These are phyloP conservation scores for Tulasnella sp. DNA, from an alignment of 768 basidiomycete genomes.

Conservation along the genomic window DNA sequence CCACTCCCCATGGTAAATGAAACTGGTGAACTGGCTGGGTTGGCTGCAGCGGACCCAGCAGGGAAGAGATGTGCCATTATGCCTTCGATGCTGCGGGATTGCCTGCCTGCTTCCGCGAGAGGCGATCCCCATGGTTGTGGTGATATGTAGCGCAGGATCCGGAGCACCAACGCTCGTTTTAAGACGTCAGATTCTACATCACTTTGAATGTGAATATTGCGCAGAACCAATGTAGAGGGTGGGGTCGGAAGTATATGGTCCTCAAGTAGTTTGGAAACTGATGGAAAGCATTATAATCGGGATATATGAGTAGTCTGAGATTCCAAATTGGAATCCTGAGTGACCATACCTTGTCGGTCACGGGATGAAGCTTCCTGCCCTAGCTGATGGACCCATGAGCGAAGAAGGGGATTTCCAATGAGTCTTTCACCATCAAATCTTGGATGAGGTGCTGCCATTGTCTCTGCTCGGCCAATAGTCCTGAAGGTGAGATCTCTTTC, in stretches of 20 bases:
- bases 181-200: conserved; percentile 17
- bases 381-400: neutral
- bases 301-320: no score
- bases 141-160: conserved; percentile 56
- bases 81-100: conserved; percentile 33
- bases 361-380: neutral
- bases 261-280: neutral
- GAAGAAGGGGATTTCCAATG: neutral
- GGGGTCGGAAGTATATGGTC: conserved; percentile 25
- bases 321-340: no score
- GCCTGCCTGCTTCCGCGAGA: conserved; percentile 49
- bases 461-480: neutral
- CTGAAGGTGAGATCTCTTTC: neutral
- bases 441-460: neutral
- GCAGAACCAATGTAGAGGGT: conserved; percentile 32
- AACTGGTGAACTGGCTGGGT: conserved; percentile 11
- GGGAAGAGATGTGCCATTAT: conserved; percentile 43
- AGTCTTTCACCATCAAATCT: no score
- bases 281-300: neutral
- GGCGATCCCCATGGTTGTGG: conserved; percentile 66
- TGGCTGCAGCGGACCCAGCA: conserved; percentile 12
- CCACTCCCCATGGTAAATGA: conserved; percentile 47
- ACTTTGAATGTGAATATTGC: neutral
- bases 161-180: conserved; percentile 24
- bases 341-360: conserved; percentile 1